A percentile compares a stretch with the other conserved stretches of the same genome.
Conservation (phyloP, 768 basidiomycete species). For the Psilocybe azurescens region DNA sequence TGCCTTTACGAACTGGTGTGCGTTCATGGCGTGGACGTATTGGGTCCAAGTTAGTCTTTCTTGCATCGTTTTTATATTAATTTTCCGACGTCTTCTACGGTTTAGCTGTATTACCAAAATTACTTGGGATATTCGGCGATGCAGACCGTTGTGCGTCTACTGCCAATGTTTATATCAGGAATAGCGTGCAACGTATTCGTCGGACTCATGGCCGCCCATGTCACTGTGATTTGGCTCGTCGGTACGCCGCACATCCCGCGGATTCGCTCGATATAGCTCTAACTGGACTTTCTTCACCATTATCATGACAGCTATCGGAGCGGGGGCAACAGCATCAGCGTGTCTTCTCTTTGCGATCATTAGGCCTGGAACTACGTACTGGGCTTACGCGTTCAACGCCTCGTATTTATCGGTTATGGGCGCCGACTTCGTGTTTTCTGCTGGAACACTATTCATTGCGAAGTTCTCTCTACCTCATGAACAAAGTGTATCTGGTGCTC, state of each 20-base stretch:
- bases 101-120: slow-evolving; percentile 74
- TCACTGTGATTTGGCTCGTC: slow-evolving; percentile 62
- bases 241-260: slow-evolving; percentile 37
- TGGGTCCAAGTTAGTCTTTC: slow-evolving; percentile 30
- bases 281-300: neutral
- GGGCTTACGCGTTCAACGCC: slow-evolving; percentile 80
- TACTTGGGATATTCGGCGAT: slow-evolving; percentile 61
- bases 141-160: slow-evolving; percentile 63
- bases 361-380: slow-evolving; percentile 59
- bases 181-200: slow-evolving; percentile 68
- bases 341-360: slow-evolving; percentile 75
- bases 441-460: slow-evolving; percentile 78
- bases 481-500: slow-evolving; percentile 75
- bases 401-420: slow-evolving; percentile 71
- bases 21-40: slow-evolving; percentile 59
- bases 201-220: slow-evolving; percentile 59
- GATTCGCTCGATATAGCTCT: too few relatives aligned
- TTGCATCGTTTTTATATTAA: neutral
- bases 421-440: slow-evolving; percentile 79
- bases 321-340: slow-evolving; percentile 59
- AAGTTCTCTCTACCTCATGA: slow-evolving; percentile 70
- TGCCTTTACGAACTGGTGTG: slow-evolving; percentile 68
- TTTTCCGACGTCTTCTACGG: neutral
- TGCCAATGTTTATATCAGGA: slow-evolving; percentile 77
- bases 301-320: slow-evolving; percentile 42